These are phyloP conservation scores for Schwanniomyces occidentalis DNA, from an alignment of 805 yeast genomes.

Conservation along the genomic window DNA sequence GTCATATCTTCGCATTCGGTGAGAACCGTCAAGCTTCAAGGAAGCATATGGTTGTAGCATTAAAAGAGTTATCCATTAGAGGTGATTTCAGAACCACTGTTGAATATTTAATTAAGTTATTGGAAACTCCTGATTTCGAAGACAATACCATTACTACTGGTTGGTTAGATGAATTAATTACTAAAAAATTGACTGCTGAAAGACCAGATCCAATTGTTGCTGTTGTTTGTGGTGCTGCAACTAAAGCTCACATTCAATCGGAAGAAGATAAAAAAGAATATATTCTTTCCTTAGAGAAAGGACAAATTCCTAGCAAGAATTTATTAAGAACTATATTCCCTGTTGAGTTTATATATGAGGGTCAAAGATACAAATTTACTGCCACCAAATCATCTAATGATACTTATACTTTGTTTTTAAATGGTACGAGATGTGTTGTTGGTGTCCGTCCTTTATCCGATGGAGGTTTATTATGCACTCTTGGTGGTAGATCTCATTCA, in stretches of 20 bases:
- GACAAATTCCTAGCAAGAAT: conserved; percentile 88
- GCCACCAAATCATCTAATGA: conserved; percentile 91
- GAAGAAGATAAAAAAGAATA: conserved; percentile 70
- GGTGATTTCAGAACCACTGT: conserved; percentile 99
- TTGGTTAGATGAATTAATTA: conserved; percentile 95
- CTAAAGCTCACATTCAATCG: conserved; percentile 86
- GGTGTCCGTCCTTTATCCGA: conserved; percentile 89
- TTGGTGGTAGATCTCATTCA: conserved; percentile 92
- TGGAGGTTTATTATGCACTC: conserved; percentile 85
- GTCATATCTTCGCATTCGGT: conserved; percentile 98
- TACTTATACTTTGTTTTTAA: conserved; percentile 83
- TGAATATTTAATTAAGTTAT: conserved; percentile 89
- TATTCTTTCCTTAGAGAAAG: conserved; percentile 79
- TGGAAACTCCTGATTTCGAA: conserved; percentile 96
- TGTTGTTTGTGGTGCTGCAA: conserved; percentile 94
- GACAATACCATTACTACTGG: conserved; percentile 97
- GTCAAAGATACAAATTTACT: conserved; percentile 88
- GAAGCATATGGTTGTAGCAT: conserved; percentile 98
- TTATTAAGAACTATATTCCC: conserved; percentile 85
- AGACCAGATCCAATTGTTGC: conserved; percentile 92
- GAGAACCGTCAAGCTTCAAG: conserved; percentile 97
- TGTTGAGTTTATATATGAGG: conserved; percentile 94
- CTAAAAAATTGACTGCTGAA: conserved; percentile 93
- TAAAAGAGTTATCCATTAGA: conserved; percentile 92
- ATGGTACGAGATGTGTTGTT: conserved; percentile 87